Evolutionary conservation across 768 basidiomycete genomes (phyloP).

Genomic region (Phaeotremella skinneri): DNA sequence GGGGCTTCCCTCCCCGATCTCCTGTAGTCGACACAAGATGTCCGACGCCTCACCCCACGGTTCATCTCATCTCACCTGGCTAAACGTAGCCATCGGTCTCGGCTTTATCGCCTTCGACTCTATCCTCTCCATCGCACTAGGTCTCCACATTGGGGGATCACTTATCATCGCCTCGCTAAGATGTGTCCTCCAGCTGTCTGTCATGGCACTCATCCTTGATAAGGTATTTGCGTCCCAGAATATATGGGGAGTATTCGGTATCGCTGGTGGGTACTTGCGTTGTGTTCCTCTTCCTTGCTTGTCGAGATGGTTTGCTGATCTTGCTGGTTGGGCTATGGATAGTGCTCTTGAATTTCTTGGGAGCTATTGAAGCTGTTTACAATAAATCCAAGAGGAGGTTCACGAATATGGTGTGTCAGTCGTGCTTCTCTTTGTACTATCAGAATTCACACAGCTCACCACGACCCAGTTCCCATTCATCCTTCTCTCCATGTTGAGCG

Average conservation of each 20-base stretch:
- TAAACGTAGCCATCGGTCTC: conserved; percentile 73
- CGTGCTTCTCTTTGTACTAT: neutral
- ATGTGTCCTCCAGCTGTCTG: conserved; percentile 72
- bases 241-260: conserved; percentile 69
- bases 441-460: neutral
- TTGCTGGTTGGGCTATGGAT: neutral
- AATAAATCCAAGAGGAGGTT: conserved; percentile 76
- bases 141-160: conserved; percentile 67
- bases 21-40: too few relatives aligned
- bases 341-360: conserved; percentile 72
- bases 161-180: conserved; percentile 68
- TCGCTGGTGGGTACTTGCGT: conserved; percentile 61
- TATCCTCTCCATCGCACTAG: conserved; percentile 62
- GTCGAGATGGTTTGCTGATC: neutral
- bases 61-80: conserved; percentile 59
- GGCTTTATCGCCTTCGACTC: conserved; percentile 73
- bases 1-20: too few relatives aligned
- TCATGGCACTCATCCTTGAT: conserved; percentile 69
- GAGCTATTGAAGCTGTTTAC: conserved; percentile 72
- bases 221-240: conserved; percentile 73
- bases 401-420: conserved; percentile 63
- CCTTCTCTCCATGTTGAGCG: conserved; percentile 66
- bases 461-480: conserved; percentile 63
- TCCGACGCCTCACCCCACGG: neutral
- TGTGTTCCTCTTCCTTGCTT: neutral